Evolutionary conservation across 805 yeast species (phyloP).

Genomic region (Clavispora phyllophila): DNA sequence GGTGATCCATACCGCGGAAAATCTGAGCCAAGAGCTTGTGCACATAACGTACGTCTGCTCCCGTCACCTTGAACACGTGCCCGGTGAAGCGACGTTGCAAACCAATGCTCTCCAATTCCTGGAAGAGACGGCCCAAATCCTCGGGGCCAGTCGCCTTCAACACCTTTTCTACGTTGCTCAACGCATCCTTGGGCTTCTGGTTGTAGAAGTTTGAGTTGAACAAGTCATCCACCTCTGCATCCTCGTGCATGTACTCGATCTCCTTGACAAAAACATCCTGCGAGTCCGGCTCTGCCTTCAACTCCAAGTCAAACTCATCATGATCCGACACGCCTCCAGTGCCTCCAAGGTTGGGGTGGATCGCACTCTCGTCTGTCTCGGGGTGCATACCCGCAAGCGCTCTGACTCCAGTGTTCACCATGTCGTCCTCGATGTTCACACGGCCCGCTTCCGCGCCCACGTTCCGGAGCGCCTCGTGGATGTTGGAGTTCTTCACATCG

Average conservation of each 20-base stretch:
- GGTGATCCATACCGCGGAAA: slow-evolving; percentile 3
- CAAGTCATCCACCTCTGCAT: slow-evolving; percentile 9
- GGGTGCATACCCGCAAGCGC: neutral
- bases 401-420: slow-evolving; percentile 1
- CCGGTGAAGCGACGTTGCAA: slow-evolving; percentile 12
- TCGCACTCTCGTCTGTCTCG: slow-evolving; percentile 4
- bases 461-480: slow-evolving; percentile 14
- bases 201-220: slow-evolving; percentile 6
- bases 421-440: slow-evolving; percentile 11
- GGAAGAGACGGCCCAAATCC: slow-evolving; percentile 9
- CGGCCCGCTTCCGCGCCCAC: slow-evolving; percentile 12
- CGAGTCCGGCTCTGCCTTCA: slow-evolving; percentile 9
- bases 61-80: slow-evolving; percentile 14
- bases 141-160: slow-evolving; percentile 6
- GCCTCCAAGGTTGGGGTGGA: slow-evolving; percentile 13
- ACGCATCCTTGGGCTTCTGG: slow-evolving; percentile 6
- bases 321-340: slow-evolving; percentile 4
- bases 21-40: slow-evolving; percentile 9
- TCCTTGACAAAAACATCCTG: slow-evolving; percentile 9
- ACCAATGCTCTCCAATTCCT: slow-evolving; percentile 9
- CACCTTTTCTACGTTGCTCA: slow-evolving; percentile 4
- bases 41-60: slow-evolving; percentile 12
- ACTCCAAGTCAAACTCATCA: slow-evolving; percentile 8
- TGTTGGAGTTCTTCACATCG: slow-evolving; percentile 24
- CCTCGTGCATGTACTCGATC: slow-evolving; percentile 8